Evolutionary conservation across 306 rosid species (phyloP).

Genomic region (Corylus americana): DNA sequence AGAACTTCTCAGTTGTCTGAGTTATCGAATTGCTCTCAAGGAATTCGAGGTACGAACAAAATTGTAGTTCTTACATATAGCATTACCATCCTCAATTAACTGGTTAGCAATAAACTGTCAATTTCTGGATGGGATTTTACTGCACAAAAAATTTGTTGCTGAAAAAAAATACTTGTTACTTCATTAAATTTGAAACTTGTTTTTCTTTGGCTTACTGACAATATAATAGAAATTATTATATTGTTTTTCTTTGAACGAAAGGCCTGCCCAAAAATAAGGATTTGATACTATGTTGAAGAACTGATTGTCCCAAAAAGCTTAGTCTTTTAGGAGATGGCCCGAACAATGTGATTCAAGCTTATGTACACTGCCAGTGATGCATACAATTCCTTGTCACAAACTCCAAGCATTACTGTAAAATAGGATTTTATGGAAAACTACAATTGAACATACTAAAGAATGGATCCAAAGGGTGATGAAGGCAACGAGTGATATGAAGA

Average conservation of each 20-base stretch:
- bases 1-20: constrained; percentile 44
- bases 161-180: not conserved
- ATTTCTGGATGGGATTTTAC: constrained; percentile 5
- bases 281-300: not conserved
- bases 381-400: too few species aligned
- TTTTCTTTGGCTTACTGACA: too few species aligned
- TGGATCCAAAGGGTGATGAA: too few species aligned
- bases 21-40: constrained; percentile 30
- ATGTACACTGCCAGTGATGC: too few species aligned
- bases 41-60: constrained; percentile 29
- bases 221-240: too few species aligned
- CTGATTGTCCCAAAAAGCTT: not conserved
- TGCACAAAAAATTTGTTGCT: not conserved
- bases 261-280: not conserved
- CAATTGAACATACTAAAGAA: too few species aligned
- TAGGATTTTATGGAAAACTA: too few species aligned
- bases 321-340: not conserved
- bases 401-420: too few species aligned
- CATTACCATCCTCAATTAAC: constrained; percentile 6
- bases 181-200: too few species aligned
- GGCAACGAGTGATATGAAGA: too few species aligned
- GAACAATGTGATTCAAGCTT: not conserved
- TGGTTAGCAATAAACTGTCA: not conserved
- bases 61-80: constrained; percentile 1
- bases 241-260: too few species aligned